Percentiles rank a stretch among this genome's conserved stretches.
phyloP scores from a whole-genome alignment of 768 basidiomycete species.

The Suillus weaverae region DNA sequence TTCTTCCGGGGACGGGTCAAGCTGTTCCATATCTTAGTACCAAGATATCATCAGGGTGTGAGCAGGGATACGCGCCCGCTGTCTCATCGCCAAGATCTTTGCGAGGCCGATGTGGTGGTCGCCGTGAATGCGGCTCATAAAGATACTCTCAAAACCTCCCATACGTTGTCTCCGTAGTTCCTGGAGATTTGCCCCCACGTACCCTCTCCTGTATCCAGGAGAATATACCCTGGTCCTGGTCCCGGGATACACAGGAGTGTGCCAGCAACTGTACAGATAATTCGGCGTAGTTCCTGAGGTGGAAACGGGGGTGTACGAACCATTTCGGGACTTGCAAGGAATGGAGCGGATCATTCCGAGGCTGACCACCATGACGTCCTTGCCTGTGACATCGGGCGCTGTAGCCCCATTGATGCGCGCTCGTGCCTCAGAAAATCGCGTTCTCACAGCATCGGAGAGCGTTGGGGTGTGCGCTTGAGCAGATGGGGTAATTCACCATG shows the following conservation, averaged over 20 bases:
- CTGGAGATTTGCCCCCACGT: slow-evolving; percentile 88
- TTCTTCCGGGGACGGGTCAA: slow-evolving; percentile 56
- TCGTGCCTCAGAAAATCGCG: slow-evolving; percentile 43
- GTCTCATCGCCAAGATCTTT: slow-evolving; percentile 70
- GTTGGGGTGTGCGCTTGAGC: background rate
- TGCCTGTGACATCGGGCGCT: slow-evolving; percentile 40
- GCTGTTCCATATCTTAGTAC: slow-evolving; percentile 39
- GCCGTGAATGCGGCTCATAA: slow-evolving; percentile 86
- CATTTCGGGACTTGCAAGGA: slow-evolving; percentile 86
- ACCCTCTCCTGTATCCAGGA: slow-evolving; percentile 92
- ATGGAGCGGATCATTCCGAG: slow-evolving; percentile 89
- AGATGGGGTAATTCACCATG: too few relatives aligned
- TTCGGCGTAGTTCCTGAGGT: background rate
- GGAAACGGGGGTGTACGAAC: slow-evolving; percentile 38
- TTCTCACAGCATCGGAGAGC: slow-evolving; percentile 24
- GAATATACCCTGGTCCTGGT: slow-evolving; percentile 62
- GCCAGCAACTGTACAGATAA: slow-evolving; percentile 54
- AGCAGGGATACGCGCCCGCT: slow-evolving; percentile 45
- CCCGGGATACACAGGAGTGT: slow-evolving; percentile 76
- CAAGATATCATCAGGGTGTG: background rate
- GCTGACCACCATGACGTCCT: slow-evolving; percentile 68
- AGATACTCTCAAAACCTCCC: slow-evolving; percentile 72
- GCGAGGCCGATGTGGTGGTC: slow-evolving; percentile 90
- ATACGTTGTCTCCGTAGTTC: slow-evolving; percentile 64
- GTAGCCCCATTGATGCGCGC: slow-evolving; percentile 24